Evolutionary conservation across 371 early-diverging fungal genomes (phyloP).

Genomic region (Haplosporangium sp.): DNA sequence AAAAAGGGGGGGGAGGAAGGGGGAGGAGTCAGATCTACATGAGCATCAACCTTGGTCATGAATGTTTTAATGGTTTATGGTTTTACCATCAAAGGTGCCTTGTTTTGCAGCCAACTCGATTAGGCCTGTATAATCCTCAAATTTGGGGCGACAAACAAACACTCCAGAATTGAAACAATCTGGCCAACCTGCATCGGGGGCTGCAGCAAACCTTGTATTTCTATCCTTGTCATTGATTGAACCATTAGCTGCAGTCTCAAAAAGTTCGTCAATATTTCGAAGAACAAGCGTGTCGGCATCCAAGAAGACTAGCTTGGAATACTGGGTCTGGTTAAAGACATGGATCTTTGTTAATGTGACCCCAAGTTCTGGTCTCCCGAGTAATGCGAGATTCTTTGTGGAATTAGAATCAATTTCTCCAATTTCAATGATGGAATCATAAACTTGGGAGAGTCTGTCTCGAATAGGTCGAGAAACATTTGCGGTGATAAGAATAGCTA

Average conservation of each 20-base stretch:
- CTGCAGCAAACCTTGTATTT: conserved; percentile 73
- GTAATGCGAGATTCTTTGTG: conserved; percentile 68
- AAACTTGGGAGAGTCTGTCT: conserved; percentile 62
- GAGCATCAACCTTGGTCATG: too few species aligned
- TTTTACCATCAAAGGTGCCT: conserved; percentile 85
- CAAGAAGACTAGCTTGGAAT: conserved; percentile 81
- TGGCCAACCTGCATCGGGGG: conserved; percentile 91
- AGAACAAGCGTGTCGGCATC: conserved; percentile 92
- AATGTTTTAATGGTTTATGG: background rate
- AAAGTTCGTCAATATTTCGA: conserved; percentile 85
- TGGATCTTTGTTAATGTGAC: conserved; percentile 92
- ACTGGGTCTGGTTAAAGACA: conserved; percentile 79
- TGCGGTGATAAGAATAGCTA: conserved; percentile 82
- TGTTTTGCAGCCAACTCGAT: conserved; percentile 62
- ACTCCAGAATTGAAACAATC: conserved; percentile 98
- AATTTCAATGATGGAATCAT: conserved; percentile 78
- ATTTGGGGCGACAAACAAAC: conserved; percentile 82
- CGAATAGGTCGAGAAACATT: conserved; percentile 60
- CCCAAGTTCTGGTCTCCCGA: conserved; percentile 92
- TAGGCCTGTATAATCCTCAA: conserved; percentile 64
- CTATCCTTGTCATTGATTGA: conserved; percentile 61
- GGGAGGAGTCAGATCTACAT: background rate
- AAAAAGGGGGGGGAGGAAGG: background rate
- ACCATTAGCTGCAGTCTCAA: conserved; percentile 65
- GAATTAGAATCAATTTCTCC: conserved; percentile 66